Conservation (phyloP, 2,329 filamentous ascomycete genomes). For the Drechslerella dactyloides region DNA sequence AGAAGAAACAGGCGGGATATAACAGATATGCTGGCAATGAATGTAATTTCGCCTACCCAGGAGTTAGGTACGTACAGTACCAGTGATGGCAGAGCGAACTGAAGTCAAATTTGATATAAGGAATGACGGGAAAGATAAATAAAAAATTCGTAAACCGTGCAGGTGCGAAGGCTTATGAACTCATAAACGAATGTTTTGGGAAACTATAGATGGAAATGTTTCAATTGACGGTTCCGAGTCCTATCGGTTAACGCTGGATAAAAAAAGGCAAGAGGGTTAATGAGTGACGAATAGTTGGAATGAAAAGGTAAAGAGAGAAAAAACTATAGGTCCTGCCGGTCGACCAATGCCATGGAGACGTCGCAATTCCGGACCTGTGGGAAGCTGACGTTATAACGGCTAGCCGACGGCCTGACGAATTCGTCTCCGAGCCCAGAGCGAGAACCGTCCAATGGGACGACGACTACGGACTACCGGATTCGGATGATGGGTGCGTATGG, state of each 20-base stretch:
- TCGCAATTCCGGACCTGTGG: conserved; percentile 4
- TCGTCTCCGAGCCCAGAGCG: neutral
- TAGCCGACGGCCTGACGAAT: neutral
- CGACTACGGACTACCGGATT: neutral
- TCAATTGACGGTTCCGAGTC: conserved; percentile 39
- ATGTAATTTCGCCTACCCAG: conserved; percentile 13
- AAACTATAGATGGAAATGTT: conserved; percentile 43
- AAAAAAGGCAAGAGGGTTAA: conserved; percentile 30
- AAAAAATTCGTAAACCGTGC: conserved; percentile 16
- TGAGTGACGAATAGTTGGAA: conserved; percentile 48
- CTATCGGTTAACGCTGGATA: conserved; percentile 24
- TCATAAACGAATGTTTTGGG: conserved; percentile 47
- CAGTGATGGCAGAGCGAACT: neutral
- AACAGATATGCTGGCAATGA: conserved; percentile 29
- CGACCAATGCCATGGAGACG: conserved; percentile 39
- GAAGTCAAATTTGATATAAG: conserved; percentile 11
- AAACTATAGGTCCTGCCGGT: conserved; percentile 26
- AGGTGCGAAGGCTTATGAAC: conserved; percentile 26
- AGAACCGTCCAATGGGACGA: neutral
- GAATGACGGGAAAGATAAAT: conserved; percentile 15
- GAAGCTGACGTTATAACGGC: neutral
- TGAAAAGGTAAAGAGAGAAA: conserved; percentile 21
- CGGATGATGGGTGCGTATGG: neutral
- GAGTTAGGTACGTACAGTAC: neutral
- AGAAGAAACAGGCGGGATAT: conserved; percentile 23